Evolutionary conservation across 2,329 filamentous ascomycete genomes (phyloP).

Genomic region (Beauveria bassiana): DNA sequence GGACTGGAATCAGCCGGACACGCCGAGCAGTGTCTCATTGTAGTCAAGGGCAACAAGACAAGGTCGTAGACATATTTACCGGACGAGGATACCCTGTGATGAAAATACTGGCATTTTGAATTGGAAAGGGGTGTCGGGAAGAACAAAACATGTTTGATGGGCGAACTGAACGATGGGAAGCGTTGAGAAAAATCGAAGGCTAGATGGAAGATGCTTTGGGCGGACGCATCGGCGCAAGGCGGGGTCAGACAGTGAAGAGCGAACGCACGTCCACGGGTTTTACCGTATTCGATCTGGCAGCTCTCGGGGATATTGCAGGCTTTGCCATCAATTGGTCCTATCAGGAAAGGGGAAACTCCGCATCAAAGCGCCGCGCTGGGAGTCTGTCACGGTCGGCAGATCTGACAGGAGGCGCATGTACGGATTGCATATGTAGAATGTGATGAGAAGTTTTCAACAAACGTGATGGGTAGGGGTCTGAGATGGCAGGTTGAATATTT

Average conservation of each 20-base stretch:
- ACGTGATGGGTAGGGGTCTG: not conserved
- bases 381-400: not conserved
- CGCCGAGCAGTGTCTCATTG: not conserved
- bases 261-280: not conserved
- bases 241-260: not conserved
- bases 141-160: not conserved
- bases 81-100: not conserved
- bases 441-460: not conserved
- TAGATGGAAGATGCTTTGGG: not conserved
- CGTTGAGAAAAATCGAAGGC: not conserved
- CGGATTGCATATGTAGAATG: not conserved
- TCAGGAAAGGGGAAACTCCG: not conserved
- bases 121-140: not conserved
- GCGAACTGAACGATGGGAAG: not conserved
- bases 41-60: not conserved
- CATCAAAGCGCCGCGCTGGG: not conserved
- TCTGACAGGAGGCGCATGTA: not conserved
- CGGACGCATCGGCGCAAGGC: not conserved
- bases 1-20: not conserved
- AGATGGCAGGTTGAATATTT: not conserved
- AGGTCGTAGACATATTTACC: not conserved
- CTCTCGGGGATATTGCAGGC: not conserved
- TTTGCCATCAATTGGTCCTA: not conserved
- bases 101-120: not conserved
- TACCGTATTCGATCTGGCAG: not conserved